Evolutionary conservation across 148 eudicot species (phyloP).

Genomic region (Linanthus parryae): DNA sequence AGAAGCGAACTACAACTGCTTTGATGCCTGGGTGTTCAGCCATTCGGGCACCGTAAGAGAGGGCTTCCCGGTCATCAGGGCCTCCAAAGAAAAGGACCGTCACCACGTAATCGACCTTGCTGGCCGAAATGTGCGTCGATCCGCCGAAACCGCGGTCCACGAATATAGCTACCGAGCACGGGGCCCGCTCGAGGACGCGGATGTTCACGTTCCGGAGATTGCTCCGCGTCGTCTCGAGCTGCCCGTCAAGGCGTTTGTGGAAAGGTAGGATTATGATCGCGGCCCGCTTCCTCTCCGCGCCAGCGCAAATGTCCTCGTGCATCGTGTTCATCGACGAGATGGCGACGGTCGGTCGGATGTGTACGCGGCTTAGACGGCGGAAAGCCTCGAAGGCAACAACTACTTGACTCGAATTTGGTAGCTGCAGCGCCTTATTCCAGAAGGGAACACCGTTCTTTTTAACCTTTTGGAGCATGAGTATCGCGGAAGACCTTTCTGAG

Average conservation of each 20-base stretch:
- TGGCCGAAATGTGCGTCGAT: slow-evolving; percentile 54
- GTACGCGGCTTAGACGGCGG: slow-evolving; percentile 50
- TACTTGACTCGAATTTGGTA: slow-evolving; percentile 39
- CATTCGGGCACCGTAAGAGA: slow-evolving; percentile 61
- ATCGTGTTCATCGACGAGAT: slow-evolving; percentile 47
- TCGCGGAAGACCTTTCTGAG: slow-evolving; percentile 64
- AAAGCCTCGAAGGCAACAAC: slow-evolving; percentile 72
- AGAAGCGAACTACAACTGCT: slow-evolving; percentile 34
- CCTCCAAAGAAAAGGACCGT: slow-evolving; percentile 66
- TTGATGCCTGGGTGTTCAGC: slow-evolving; percentile 78
- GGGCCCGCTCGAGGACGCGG: slow-evolving; percentile 51
- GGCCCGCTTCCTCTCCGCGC: slow-evolving; percentile 44
- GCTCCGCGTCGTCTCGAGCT: slow-evolving; percentile 45
- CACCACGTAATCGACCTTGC: slow-evolving; percentile 48
- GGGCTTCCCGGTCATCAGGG: slow-evolving; percentile 72
- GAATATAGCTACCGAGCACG: slow-evolving; percentile 59
- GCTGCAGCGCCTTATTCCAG: slow-evolving; percentile 39
- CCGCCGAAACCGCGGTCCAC: slow-evolving; percentile 84
- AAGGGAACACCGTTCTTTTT: slow-evolving; percentile 59
- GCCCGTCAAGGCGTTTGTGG: slow-evolving; percentile 43
- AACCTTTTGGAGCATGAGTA: slow-evolving; percentile 66
- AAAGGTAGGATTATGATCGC: slow-evolving; percentile 59
- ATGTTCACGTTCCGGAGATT: slow-evolving; percentile 46
- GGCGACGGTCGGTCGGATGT: slow-evolving; percentile 41
- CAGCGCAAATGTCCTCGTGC: slow-evolving; percentile 60